Conservation (phyloP, 2,329 filamentous ascomycete genomes). For the Ceratocystis destructans region DNA sequence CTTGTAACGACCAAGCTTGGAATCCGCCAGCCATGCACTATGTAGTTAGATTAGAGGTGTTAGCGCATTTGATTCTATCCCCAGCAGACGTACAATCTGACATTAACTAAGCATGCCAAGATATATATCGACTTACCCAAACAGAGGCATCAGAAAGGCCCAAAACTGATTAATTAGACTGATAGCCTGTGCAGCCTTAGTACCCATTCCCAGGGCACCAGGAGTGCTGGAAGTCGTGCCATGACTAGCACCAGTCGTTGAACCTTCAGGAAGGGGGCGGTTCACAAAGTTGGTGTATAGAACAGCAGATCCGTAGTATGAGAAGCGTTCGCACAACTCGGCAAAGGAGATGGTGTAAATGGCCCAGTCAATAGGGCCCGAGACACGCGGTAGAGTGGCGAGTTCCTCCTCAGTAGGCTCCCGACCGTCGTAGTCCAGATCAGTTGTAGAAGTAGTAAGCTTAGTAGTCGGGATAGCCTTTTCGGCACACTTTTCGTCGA, state of each 20-base stretch:
- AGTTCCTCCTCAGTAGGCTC: constrained; percentile 49
- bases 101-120: not conserved
- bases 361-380: constrained; percentile 49
- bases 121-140: constrained; percentile 31
- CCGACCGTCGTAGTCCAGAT: constrained; percentile 24
- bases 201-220: constrained; percentile 45
- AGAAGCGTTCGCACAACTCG: constrained; percentile 64
- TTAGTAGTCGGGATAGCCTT: constrained; percentile 18
- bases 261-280: constrained; percentile 38
- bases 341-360: constrained; percentile 59
- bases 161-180: constrained; percentile 47
- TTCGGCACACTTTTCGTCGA: constrained; percentile 11
- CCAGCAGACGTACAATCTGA: not conserved
- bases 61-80: not conserved
- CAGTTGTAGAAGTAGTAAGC: constrained; percentile 13
- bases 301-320: constrained; percentile 59
- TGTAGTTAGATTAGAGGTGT: not conserved
- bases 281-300: constrained; percentile 56
- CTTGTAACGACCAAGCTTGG: constrained; percentile 58
- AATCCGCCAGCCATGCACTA: constrained; percentile 48
- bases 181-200: constrained; percentile 38
- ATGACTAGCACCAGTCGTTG: constrained; percentile 37
- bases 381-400: constrained; percentile 46
- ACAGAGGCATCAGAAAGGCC: constrained; percentile 45
- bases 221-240: constrained; percentile 27